A percentile compares a stretch with the other conserved stretches of the same genome.
Evolutionary conservation across 202 grass and related monocot species (phyloP).

Genomic region (Zoysia matrella): DNA sequence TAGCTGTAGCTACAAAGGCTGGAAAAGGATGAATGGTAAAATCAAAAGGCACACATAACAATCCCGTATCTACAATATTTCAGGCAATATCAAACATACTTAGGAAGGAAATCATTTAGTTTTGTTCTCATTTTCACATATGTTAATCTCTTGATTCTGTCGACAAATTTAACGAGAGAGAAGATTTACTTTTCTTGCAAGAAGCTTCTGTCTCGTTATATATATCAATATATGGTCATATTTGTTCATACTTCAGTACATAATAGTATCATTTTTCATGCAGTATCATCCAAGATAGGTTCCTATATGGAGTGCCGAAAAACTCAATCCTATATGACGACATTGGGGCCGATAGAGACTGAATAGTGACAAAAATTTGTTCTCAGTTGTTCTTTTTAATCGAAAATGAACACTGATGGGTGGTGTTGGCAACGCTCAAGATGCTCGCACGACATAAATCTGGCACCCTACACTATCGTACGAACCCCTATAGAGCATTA

Average conservation of each 20-base stretch:
- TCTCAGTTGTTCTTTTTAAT: neutral
- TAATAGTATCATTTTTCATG: neutral
- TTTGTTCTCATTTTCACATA: neutral
- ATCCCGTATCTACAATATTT: neutral
- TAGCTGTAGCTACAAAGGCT: neutral
- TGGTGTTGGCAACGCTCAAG: neutral
- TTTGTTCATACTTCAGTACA: neutral
- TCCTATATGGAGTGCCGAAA: neutral
- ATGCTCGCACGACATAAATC: neutral
- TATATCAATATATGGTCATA: neutral
- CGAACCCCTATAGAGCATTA: neutral
- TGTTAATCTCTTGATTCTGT: too few species aligned
- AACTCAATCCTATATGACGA: too few species aligned
- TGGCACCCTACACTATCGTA: neutral
- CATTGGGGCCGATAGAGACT: too few species aligned
- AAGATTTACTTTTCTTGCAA: neutral
- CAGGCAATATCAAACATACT: too few species aligned
- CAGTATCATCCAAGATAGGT: neutral
- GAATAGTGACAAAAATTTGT: neutral
- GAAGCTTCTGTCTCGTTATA: neutral
- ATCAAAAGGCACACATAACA: slow-evolving; percentile 1
- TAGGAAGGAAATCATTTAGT: neutral
- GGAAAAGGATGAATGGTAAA: neutral
- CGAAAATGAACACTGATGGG: too few species aligned
- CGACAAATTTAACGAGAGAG: too few species aligned